Evolutionary conservation across 192 early-diverging fungal genomes (phyloP).

Genomic region (Backusella parvicylindrica): DNA sequence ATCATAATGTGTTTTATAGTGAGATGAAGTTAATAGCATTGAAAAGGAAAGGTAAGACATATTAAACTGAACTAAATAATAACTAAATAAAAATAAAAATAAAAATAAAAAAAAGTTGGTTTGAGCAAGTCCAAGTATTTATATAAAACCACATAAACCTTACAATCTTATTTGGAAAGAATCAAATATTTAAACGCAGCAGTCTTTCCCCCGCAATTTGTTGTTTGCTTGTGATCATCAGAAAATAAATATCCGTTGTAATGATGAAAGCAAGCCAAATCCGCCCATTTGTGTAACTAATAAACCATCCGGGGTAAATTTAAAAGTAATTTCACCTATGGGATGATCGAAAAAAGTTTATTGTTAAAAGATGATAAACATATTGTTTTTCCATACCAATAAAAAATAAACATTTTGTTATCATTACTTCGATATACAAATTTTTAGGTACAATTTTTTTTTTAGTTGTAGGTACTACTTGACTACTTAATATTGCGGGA

Average conservation of each 20-base stretch:
- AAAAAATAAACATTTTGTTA: background rate
- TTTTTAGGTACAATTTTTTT: background rate
- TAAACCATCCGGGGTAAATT: background rate
- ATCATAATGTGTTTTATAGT: background rate
- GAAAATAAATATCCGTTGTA: background rate
- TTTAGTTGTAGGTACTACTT: background rate
- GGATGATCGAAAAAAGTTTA: background rate
- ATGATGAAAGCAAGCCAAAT: background rate
- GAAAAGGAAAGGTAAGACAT: conserved; percentile 5
- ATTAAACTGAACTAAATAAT: background rate
- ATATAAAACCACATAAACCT: background rate
- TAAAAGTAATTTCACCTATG: background rate
- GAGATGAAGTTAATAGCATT: background rate
- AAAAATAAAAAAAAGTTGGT: conserved; percentile 5
- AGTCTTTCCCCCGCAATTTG: background rate
- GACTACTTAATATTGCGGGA: background rate
- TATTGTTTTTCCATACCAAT: background rate
- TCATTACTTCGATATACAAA: background rate
- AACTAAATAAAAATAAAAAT: background rate
- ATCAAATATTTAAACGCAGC: background rate
- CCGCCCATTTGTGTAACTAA: background rate
- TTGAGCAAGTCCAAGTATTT: background rate
- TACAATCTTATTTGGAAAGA: background rate
- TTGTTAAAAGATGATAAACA: background rate
- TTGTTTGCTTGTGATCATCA: background rate